A percentile compares a stretch with the other conserved stretches of the same genome.
These are phyloP conservation scores for Moniliella sp. DNA, from an alignment of 1,284 basidiomycete species.

Conservation along the genomic window DNA sequence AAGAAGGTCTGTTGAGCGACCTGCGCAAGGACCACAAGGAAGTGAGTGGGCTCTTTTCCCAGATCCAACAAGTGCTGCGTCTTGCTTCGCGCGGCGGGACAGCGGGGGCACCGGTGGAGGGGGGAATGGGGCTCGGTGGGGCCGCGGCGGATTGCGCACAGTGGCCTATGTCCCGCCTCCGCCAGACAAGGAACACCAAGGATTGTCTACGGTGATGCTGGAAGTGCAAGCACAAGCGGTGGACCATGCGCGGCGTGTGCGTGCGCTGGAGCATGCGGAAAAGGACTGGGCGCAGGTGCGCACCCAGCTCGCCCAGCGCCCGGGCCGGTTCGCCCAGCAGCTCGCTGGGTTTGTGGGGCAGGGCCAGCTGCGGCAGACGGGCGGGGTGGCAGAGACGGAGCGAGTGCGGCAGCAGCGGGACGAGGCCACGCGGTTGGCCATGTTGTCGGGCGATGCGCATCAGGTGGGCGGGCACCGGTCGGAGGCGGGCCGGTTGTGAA, in stretches of 20 bases:
- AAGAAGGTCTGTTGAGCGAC: slow-evolving; percentile 25
- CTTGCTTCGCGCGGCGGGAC: too few species aligned
- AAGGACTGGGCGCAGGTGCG: slow-evolving; percentile 17
- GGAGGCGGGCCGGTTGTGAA: too few species aligned
- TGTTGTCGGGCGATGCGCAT: too few species aligned
- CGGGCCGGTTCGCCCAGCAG: slow-evolving; percentile 29
- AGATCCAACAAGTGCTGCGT: slow-evolving; percentile 31
- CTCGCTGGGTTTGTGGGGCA: slow-evolving; percentile 28
- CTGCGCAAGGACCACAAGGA: slow-evolving; percentile 21
- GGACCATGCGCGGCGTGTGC: slow-evolving; percentile 29
- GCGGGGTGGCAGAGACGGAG: slow-evolving; percentile 25
- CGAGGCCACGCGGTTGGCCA: slow-evolving; percentile 22
- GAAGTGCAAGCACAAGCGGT: slow-evolving; percentile 27
- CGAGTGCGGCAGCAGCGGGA: slow-evolving; percentile 21
- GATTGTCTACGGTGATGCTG: slow-evolving; percentile 29
- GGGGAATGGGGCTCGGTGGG: too few species aligned
- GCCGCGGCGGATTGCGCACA: slow-evolving; percentile 5
- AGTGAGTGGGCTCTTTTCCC: slow-evolving; percentile 26
- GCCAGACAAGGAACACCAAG: slow-evolving; percentile 27
- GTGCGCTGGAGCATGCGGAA: slow-evolving; percentile 26
- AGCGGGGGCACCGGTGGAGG: too few species aligned
- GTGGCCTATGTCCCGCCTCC: slow-evolving; percentile 20
- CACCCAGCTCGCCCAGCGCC: slow-evolving; percentile 14
- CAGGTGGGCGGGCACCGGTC: too few species aligned
- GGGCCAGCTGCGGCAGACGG: slow-evolving; percentile 26